These are phyloP conservation scores for Nitzschia palea DNA, from an alignment of 108 stramenopile species.

Conservation along the genomic window DNA sequence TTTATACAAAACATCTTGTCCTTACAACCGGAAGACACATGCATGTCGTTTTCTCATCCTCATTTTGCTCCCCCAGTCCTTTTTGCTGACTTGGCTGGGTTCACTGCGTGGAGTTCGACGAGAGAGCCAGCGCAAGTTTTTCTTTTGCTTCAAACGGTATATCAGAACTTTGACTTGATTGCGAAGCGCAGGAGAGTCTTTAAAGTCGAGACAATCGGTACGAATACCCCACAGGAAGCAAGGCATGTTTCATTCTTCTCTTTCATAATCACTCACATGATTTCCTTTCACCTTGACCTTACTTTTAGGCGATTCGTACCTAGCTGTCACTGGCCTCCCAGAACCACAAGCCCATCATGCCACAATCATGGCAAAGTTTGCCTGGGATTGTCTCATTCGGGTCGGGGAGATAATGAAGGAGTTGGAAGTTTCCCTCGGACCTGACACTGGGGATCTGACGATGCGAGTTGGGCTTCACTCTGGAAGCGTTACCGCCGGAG, in stretches of 20 bases:
- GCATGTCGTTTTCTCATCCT: too few species aligned
- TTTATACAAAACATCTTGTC: too few species aligned
- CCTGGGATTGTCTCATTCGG: conserved; percentile 14
- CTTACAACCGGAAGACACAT: too few species aligned
- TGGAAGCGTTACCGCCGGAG: conserved; percentile 30
- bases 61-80: too few species aligned
- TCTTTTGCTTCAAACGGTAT: conserved; percentile 49
- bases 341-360: conserved; percentile 25
- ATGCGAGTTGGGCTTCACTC: conserved; percentile 52
- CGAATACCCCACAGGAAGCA: too few species aligned
- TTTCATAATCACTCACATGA: too few species aligned
- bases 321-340: conserved; percentile 14
- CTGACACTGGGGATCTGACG: conserved; percentile 10
- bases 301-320: conserved; percentile 12
- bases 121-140: conserved; percentile 54
- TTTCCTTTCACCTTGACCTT: too few species aligned
- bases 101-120: conserved; percentile 48
- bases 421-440: conserved; percentile 8
- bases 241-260: too few species aligned
- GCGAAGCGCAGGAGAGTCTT: too few species aligned
- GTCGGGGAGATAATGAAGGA: conserved; percentile 3
- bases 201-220: too few species aligned
- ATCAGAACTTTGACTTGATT: conserved; percentile 22
- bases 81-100: conserved; percentile 52
- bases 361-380: conserved; percentile 21